Evolutionary conservation across 371 early-diverging fungal species (phyloP).

Genomic region (Mucor lusitanicus): DNA sequence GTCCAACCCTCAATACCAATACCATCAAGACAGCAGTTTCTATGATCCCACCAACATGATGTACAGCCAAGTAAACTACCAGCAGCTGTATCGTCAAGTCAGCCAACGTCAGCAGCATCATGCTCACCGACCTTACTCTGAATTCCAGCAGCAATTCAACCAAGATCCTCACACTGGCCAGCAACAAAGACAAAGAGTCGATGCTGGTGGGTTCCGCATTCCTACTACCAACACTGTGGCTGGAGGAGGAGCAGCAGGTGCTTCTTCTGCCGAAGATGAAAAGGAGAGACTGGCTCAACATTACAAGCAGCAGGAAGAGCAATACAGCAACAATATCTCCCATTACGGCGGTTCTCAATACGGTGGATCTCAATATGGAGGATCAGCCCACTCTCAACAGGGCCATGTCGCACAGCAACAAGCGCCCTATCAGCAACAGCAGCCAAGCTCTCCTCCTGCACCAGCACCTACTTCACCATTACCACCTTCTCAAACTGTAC

Average conservation of each 20-base stretch:
- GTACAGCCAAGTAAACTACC: slow-evolving; percentile 31
- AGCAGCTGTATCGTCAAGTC: slow-evolving; percentile 45
- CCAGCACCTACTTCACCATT: neutral
- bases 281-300: slow-evolving; percentile 26
- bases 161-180: slow-evolving; percentile 5
- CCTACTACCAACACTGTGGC: slow-evolving; percentile 7
- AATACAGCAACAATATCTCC: neutral
- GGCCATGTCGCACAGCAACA: neutral
- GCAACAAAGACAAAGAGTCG: slow-evolving; percentile 29
- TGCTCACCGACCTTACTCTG: slow-evolving; percentile 39
- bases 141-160: slow-evolving; percentile 43
- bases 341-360: slow-evolving; percentile 6
- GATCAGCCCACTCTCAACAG: neutral
- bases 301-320: slow-evolving; percentile 18
- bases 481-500: neutral
- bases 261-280: slow-evolving; percentile 32
- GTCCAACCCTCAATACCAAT: neutral
- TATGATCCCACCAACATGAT: slow-evolving; percentile 12
- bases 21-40: slow-evolving; percentile 15
- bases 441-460: neutral
- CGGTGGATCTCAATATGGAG: slow-evolving; percentile 3
- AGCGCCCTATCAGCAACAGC: neutral
- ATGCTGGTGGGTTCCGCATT: slow-evolving; percentile 50
- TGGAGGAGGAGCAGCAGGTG: neutral
- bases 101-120: slow-evolving; percentile 31